A percentile compares a stretch with the other conserved stretches of the same genome.
These are phyloP conservation scores for Strobilomyces confusus DNA, from an alignment of 768 basidiomycete genomes.

Conservation along the genomic window DNA sequence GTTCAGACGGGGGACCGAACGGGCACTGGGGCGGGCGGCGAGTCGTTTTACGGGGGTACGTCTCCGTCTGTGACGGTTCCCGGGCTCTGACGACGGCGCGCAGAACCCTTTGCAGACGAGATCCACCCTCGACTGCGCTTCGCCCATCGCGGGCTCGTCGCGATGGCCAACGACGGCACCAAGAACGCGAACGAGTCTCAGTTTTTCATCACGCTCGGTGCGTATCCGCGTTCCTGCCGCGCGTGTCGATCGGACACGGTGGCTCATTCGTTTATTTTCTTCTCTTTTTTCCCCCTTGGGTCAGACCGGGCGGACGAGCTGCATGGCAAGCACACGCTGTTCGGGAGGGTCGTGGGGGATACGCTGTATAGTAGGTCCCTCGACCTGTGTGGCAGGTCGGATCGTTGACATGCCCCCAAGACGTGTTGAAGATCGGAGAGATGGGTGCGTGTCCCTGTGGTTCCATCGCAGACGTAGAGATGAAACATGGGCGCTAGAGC, in stretches of 20 bases:
- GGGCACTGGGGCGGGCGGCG: slow-evolving; percentile 87
- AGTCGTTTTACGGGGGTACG: slow-evolving; percentile 89
- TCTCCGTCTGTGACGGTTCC: background rate
- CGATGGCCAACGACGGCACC: slow-evolving; percentile 87
- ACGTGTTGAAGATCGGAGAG: slow-evolving; percentile 89
- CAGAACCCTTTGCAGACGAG: slow-evolving; percentile 95
- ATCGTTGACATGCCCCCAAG: slow-evolving; percentile 35
- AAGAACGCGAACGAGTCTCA: slow-evolving; percentile 92
- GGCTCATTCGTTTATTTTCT: too few species aligned
- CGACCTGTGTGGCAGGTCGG: background rate
- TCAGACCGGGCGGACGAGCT: slow-evolving; percentile 88
- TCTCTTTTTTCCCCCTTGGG: background rate
- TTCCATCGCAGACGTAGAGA: background rate
- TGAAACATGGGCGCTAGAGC: slow-evolving; percentile 41
- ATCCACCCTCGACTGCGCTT: slow-evolving; percentile 89
- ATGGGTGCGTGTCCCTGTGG: slow-evolving; percentile 52
- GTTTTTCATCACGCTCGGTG: slow-evolving; percentile 92
- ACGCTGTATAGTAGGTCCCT: slow-evolving; percentile 76
- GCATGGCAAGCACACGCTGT: slow-evolving; percentile 91
- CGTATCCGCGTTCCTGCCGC: background rate
- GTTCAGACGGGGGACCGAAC: slow-evolving; percentile 95
- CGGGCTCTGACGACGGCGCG: too few species aligned
- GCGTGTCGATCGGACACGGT: too few species aligned
- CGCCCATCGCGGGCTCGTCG: slow-evolving; percentile 86
- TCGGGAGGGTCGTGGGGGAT: slow-evolving; percentile 86